phyloP scores from a whole-genome alignment of 129 eudicot species.

The Smallanthus sonchifolius region DNA sequence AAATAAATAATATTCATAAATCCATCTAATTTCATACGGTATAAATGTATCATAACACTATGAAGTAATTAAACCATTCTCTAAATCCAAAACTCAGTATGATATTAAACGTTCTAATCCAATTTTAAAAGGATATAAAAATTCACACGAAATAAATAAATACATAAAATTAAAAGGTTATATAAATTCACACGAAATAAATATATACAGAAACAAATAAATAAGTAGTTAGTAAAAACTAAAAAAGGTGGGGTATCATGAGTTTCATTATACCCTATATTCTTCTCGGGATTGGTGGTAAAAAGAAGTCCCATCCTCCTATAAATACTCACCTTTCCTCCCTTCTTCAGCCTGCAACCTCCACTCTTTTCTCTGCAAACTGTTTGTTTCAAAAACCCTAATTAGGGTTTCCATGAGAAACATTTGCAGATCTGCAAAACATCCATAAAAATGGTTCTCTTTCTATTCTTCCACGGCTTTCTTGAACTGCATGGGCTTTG shows the following conservation, averaged over 20 bases:
- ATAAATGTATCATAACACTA: background rate
- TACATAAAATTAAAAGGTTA: background rate
- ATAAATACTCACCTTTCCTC: conserved; percentile 41
- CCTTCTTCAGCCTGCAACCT: conserved; percentile 34
- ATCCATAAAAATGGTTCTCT: conserved; percentile 46
- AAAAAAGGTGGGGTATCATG: conserved; percentile 15
- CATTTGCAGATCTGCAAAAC: background rate
- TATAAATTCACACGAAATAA: background rate
- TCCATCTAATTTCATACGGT: background rate
- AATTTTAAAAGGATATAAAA: background rate
- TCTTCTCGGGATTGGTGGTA: conserved; percentile 98
- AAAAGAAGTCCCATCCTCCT: conserved; percentile 43
- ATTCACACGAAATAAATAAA: background rate
- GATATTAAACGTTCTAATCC: background rate
- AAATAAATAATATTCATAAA: background rate
- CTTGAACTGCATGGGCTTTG: conserved; percentile 83
- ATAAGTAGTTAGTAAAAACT: background rate
- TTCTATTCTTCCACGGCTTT: conserved; percentile 98
- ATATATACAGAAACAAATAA: background rate
- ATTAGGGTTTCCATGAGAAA: conserved; percentile 32
- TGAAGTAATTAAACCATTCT: background rate
- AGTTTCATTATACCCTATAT: conserved; percentile 48
- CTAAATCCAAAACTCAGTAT: background rate
- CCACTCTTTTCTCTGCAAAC: background rate
- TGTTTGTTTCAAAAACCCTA: conserved; percentile 39